Conservation (phyloP, 129 eudicot species). For the Artemisia tridentata region DNA sequence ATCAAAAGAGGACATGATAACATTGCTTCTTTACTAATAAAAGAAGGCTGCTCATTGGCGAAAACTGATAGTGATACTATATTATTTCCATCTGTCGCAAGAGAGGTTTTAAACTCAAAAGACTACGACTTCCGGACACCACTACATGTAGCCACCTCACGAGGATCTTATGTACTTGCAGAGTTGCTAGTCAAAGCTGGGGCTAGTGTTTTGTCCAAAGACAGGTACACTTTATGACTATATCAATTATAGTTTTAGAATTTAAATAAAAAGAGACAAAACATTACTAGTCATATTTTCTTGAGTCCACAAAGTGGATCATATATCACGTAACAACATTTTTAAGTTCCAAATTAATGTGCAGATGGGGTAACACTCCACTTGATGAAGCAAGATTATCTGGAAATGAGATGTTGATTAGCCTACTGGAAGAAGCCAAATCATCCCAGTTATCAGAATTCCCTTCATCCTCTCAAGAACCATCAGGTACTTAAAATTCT, state of each 20-base stretch:
- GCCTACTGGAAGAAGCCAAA: slow-evolving; percentile 65
- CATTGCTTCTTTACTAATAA: slow-evolving; percentile 61
- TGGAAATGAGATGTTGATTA: slow-evolving; percentile 56
- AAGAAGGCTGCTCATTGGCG: slow-evolving; percentile 49
- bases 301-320: no score
- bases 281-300: no score
- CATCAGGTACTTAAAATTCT: slow-evolving; percentile 35
- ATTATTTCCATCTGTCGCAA: slow-evolving; percentile 59
- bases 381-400: slow-evolving; percentile 56
- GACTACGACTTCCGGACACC: slow-evolving; percentile 87
- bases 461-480: slow-evolving; percentile 27
- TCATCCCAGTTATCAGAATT: slow-evolving; percentile 37
- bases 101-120: slow-evolving; percentile 64
- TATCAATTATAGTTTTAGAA: background rate
- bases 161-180: slow-evolving; percentile 67
- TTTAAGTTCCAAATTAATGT: background rate
- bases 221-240: slow-evolving; percentile 48
- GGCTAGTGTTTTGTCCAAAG: slow-evolving; percentile 74
- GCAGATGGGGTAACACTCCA: slow-evolving; percentile 45
- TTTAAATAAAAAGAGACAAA: no score
- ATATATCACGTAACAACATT: no score
- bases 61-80: slow-evolving; percentile 53
- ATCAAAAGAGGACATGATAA: slow-evolving; percentile 64
- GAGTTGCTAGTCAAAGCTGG: slow-evolving; percentile 77
- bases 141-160: slow-evolving; percentile 45